A percentile compares a stretch with the other conserved stretches of the same genome.
Evolutionary conservation across 371 early-diverging fungal genomes (phyloP).

Genomic region (Syncephalastrum contaminatum): DNA sequence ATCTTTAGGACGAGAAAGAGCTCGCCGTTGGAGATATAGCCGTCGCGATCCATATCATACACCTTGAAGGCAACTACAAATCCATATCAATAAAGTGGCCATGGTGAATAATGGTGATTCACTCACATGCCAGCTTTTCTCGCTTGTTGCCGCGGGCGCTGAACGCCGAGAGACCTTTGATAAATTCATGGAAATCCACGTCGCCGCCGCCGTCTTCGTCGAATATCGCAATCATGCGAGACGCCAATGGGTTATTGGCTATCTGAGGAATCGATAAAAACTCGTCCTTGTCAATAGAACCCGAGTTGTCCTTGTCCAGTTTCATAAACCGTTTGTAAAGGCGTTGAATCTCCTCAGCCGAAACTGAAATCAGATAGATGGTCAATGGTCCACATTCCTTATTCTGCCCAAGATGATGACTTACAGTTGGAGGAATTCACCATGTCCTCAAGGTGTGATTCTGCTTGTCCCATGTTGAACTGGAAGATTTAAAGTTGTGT

Average conservation of each 20-base stretch:
- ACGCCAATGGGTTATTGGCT: conserved; percentile 94
- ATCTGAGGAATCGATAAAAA: conserved; percentile 94
- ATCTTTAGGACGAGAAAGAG: conserved; percentile 94
- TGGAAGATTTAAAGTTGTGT: no score
- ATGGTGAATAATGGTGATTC: conserved; percentile 1
- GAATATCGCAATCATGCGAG: conserved; percentile 92
- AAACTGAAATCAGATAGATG: conserved; percentile 48
- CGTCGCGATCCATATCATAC: conserved; percentile 99
- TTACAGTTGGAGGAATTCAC: conserved; percentile 54
- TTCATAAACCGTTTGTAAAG: conserved; percentile 96
- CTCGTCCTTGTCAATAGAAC: conserved; percentile 94
- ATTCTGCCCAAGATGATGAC: conserved; percentile 3
- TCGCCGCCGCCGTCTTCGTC: conserved; percentile 97
- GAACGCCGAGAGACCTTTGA: conserved; percentile 90
- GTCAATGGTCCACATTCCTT: no score
- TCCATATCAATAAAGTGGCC: neutral
- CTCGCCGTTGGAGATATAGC: conserved; percentile 97
- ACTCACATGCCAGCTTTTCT: conserved; percentile 87
- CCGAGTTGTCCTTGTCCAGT: conserved; percentile 94
- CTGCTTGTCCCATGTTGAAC: conserved; percentile 42
- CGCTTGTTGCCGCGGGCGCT: conserved; percentile 89
- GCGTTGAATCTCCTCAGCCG: conserved; percentile 93
- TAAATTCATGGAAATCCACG: conserved; percentile 97
- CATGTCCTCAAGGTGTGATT: conserved; percentile 54
- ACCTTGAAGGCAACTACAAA: conserved; percentile 92